Evolutionary conservation across 768 basidiomycete species (phyloP).

Genomic region (Podaxis sp.): DNA sequence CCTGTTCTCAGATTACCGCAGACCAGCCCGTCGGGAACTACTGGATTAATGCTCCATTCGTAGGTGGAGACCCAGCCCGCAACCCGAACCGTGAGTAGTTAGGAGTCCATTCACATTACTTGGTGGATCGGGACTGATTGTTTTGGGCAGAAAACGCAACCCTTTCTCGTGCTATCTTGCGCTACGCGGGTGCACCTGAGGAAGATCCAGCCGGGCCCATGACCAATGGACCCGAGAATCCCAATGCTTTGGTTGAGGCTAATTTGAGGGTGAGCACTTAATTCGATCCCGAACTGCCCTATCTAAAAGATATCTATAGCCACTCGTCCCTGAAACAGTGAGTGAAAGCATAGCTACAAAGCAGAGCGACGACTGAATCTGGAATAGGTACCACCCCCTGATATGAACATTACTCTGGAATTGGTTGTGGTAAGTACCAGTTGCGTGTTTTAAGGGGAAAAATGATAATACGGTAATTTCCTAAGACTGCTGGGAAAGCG

Average conservation of each 20-base stretch:
- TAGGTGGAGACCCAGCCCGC: slow-evolving; percentile 22
- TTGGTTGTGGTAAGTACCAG: slow-evolving; percentile 22
- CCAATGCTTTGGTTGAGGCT: slow-evolving; percentile 29
- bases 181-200: slow-evolving; percentile 38
- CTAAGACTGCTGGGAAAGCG: slow-evolving; percentile 17
- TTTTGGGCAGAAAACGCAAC: slow-evolving; percentile 27
- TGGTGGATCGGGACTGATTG: not conserved
- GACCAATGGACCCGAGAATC: slow-evolving; percentile 21
- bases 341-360: not conserved
- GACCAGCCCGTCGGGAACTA: slow-evolving; percentile 28
- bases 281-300: not conserved
- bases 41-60: slow-evolving; percentile 36
- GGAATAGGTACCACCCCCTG: slow-evolving; percentile 22
- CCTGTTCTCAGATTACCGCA: slow-evolving; percentile 21
- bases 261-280: slow-evolving; percentile 10
- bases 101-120: slow-evolving; percentile 24
- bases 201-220: slow-evolving; percentile 31
- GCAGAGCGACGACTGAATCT: not conserved
- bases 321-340: slow-evolving; percentile 15
- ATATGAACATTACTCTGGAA: slow-evolving; percentile 27
- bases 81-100: slow-evolving; percentile 9
- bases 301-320: slow-evolving; percentile 8
- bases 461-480: not conserved
- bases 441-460: not conserved
- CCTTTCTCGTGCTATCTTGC: slow-evolving; percentile 35